A percentile compares a stretch with the other conserved stretches of the same genome.
phyloP scores from a whole-genome alignment of 1,284 basidiomycete genomes.

The Ganoderma meredithae region DNA sequence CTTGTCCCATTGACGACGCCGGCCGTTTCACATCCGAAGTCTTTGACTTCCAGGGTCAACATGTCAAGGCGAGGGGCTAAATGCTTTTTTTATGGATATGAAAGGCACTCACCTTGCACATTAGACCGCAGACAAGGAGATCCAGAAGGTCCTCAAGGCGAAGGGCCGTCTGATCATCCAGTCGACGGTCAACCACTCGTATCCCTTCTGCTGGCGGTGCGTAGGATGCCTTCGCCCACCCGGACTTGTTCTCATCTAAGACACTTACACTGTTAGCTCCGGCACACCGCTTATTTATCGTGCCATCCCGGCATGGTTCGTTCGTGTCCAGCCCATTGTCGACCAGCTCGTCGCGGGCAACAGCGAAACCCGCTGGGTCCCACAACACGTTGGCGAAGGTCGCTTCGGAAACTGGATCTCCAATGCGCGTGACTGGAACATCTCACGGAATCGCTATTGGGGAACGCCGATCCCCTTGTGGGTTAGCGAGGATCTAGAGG shows the following conservation, averaged over 20 bases:
- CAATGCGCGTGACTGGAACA: slow-evolving; percentile 98
- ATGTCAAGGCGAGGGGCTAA: slow-evolving; percentile 79
- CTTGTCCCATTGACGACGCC: slow-evolving; percentile 93
- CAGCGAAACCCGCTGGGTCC: slow-evolving; percentile 94
- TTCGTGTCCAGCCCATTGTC: slow-evolving; percentile 86
- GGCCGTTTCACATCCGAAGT: slow-evolving; percentile 92
- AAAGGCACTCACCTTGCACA: not conserved
- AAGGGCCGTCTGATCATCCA: slow-evolving; percentile 92
- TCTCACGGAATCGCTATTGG: slow-evolving; percentile 99
- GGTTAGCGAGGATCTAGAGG: slow-evolving; percentile 93
- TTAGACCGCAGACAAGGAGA: slow-evolving; percentile 92
- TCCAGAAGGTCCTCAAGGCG: slow-evolving; percentile 91
- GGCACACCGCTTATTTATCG: slow-evolving; percentile 97
- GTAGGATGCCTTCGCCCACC: slow-evolving; percentile 14
- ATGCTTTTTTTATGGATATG: not conserved
- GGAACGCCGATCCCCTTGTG: slow-evolving; percentile 98
- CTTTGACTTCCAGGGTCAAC: slow-evolving; percentile 87
- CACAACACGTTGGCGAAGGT: slow-evolving; percentile 88
- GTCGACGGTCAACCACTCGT: slow-evolving; percentile 88
- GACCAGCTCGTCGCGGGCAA: slow-evolving; percentile 94
- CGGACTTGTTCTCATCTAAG: not conserved
- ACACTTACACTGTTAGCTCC: slow-evolving; percentile 60
- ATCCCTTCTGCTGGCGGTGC: slow-evolving; percentile 98
- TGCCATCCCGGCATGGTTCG: slow-evolving; percentile 96
- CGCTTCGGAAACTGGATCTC: slow-evolving; percentile 98